Percentiles rank a stretch among this genome's conserved stretches.
Conservation (phyloP, 768 basidiomycete genomes). For the Lactifluus echinatus region DNA sequence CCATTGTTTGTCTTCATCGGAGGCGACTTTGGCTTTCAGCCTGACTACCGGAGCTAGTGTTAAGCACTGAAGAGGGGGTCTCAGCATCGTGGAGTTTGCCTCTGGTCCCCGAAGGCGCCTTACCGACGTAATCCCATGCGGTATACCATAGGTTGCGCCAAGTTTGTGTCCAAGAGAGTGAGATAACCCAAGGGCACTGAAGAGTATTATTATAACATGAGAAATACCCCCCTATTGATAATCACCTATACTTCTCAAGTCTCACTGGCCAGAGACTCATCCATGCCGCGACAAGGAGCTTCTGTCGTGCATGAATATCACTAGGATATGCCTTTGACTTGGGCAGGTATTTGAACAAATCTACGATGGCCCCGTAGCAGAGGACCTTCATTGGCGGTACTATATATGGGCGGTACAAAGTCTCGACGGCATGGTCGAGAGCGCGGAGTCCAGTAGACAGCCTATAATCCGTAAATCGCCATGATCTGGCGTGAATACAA, state of each 20-base stretch:
- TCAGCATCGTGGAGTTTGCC: neutral
- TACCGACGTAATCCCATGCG: constrained; percentile 80
- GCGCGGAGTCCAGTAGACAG: constrained; percentile 73
- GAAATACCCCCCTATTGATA: neutral
- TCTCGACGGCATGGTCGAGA: constrained; percentile 71
- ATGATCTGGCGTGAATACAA: constrained; percentile 2
- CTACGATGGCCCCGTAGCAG: constrained; percentile 56
- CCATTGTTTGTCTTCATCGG: constrained; percentile 52
- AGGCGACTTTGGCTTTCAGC: constrained; percentile 48
- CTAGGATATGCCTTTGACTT: constrained; percentile 49
- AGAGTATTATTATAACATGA: neutral
- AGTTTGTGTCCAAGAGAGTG: constrained; percentile 68
- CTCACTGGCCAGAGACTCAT: constrained; percentile 70
- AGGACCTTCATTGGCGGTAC: constrained; percentile 54
- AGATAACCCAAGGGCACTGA: constrained; percentile 61
- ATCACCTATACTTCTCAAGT: constrained; percentile 45
- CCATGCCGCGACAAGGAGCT: constrained; percentile 67
- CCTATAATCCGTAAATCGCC: constrained; percentile 31
- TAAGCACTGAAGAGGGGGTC: constrained; percentile 42
- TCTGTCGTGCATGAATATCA: constrained; percentile 53
- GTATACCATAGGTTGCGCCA: constrained; percentile 65
- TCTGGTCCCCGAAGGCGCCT: constrained; percentile 20
- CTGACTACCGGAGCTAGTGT: constrained; percentile 58
- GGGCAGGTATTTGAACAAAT: constrained; percentile 69
- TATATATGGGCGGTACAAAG: constrained; percentile 48